Base-by-base conservation (phyloP, 805 yeast genomes). In the Candida koratica region DNA sequence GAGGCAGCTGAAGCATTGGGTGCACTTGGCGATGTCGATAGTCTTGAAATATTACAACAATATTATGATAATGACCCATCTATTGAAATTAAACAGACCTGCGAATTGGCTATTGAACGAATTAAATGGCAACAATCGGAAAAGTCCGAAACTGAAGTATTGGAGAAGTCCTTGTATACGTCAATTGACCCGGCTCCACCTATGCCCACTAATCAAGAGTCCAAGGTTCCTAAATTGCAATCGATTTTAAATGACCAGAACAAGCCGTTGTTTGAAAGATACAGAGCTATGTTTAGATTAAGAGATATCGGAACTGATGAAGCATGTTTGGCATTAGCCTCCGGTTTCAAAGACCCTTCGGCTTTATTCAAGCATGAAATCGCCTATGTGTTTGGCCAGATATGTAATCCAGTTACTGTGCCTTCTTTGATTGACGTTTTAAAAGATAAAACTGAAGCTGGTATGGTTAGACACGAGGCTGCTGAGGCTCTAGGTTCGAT, bases 1-100 rank as follows among this genome's bases (percentile, higher is more conserved):
- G 99, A 93, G 62, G 98, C 98, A 12, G 98, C 98, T 6, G 99
- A 93, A 64, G 98, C 97, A 28, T 71, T 93, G 37, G 99, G 98
- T 43, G 98, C 98, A 28, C 69, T 93, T 35, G 95, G 95, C 32
- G 95, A 88, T 59, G 60, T 63, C 26, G 81, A 75, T 5, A 83
- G 95, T 10, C 59, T 93, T 38, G 75, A 68, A 1, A 56, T 88
- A 32, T 73, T 93, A 48, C 63, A 75, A 43, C 65, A 79, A 36
- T 87, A 81, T 60, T 70, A 62, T 49, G 60, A 67, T 43, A 73
- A 81, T 34, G 97, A 94, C 55, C 93, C 95, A 12, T 61, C 79
- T 36, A 69, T 85, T 46, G 97, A 89, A 50, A 93, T 93, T 39
- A 77, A 95, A 60, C 96, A 94, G 67, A 93, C 99, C 2, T 93